A percentile compares a stretch with the other conserved stretches of the same genome.
These are phyloP conservation scores for Kwoniella sp. DNA, from an alignment of 768 basidiomycete species.

Conservation along the genomic window DNA sequence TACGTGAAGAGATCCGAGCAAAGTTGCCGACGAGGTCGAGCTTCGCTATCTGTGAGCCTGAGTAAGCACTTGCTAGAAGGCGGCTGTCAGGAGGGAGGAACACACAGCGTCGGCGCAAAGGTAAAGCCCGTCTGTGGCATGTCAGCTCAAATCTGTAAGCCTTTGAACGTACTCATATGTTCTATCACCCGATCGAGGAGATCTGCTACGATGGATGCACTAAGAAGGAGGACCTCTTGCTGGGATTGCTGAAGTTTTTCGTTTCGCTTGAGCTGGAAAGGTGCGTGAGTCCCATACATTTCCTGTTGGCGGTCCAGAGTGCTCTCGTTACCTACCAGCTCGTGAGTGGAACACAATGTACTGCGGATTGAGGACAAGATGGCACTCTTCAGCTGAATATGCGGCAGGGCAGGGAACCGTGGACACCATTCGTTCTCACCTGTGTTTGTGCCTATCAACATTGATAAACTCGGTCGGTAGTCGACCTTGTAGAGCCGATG, in stretches of 20 bases:
- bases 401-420: too few species aligned
- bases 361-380: too few species aligned
- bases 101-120: conserved; percentile 84
- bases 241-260: conserved; percentile 85
- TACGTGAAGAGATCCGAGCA: conserved; percentile 78
- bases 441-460: conserved; percentile 39
- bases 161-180: conserved; percentile 64
- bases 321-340: conserved; percentile 66
- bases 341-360: conserved; percentile 76
- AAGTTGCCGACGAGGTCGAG: conserved; percentile 90
- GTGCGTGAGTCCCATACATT: too few species aligned
- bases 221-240: conserved; percentile 84
- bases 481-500: conserved; percentile 29
- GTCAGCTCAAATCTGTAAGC: conserved; percentile 6
- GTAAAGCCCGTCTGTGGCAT: conserved; percentile 62
- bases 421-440: conserved; percentile 15
- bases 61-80: background rate
- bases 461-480: conserved; percentile 34
- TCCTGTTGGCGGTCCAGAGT: too few species aligned
- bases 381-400: conserved; percentile 61
- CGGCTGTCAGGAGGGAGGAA: conserved; percentile 2
- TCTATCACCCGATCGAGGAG: conserved; percentile 70
- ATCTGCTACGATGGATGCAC: conserved; percentile 79
- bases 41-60: conserved; percentile 67
- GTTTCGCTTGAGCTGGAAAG: conserved; percentile 75